Conservation (phyloP, 495 filamentous ascomycete species). For the Bombardia bombarda region DNA sequence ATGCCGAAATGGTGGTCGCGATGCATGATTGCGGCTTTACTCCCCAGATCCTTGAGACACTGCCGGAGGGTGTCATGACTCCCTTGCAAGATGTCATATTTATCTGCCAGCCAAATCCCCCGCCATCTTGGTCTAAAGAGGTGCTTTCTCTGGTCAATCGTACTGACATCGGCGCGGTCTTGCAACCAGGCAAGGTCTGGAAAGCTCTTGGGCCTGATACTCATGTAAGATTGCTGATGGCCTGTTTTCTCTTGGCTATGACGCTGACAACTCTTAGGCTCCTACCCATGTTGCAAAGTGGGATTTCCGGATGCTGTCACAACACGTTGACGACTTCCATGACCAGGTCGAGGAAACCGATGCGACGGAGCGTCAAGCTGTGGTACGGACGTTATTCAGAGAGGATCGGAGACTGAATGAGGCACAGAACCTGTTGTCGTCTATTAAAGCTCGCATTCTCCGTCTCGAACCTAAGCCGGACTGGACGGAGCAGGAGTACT, state of each 20-base stretch:
- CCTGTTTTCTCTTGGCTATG: too few species aligned
- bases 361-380: slow-evolving; percentile 69
- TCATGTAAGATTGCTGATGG: too few species aligned
- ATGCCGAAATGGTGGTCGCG: slow-evolving; percentile 46
- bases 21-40: slow-evolving; percentile 55
- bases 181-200: slow-evolving; percentile 42
- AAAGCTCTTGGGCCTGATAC: slow-evolving; percentile 27
- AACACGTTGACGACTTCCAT: slow-evolving; percentile 32
- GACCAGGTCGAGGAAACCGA: slow-evolving; percentile 34
- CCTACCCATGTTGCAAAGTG: slow-evolving; percentile 58
- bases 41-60: slow-evolving; percentile 56
- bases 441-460: slow-evolving; percentile 65
- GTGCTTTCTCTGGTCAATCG: slow-evolving; percentile 72
- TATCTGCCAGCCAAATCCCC: slow-evolving; percentile 71
- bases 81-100: slow-evolving; percentile 79
- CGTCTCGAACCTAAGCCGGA: slow-evolving; percentile 65
- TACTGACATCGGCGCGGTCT: slow-evolving; percentile 67
- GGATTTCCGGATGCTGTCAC: slow-evolving; percentile 61
- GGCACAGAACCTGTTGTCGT: slow-evolving; percentile 69
- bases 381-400: slow-evolving; percentile 78
- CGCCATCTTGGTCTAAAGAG: slow-evolving; percentile 60
- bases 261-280: too few species aligned
- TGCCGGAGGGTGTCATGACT: slow-evolving; percentile 74
- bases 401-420: slow-evolving; percentile 85
- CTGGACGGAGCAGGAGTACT: slow-evolving; percentile 76